A percentile compares a stretch with the other conserved stretches of the same genome.
Conservation (phyloP, 805 yeast species). For the Kodamaea fukazawae region DNA sequence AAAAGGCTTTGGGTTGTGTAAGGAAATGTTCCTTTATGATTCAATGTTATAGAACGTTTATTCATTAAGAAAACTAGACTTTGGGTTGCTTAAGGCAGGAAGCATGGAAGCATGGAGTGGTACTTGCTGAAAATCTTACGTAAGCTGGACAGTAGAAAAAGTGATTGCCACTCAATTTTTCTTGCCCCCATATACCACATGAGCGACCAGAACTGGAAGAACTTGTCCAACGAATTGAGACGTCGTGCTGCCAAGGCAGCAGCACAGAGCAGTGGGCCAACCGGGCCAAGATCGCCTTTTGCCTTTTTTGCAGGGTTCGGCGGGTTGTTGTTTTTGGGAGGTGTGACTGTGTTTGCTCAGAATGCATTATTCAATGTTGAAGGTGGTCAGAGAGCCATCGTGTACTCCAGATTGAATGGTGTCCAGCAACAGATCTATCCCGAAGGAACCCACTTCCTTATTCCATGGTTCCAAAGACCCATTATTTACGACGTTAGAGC, state of each 20-base stretch:
- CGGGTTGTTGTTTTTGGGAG: conserved; percentile 40
- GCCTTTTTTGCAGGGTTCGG: conserved; percentile 43
- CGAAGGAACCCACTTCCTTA: conserved; percentile 92
- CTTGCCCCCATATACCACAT: conserved; percentile 14
- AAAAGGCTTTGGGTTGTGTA: no score
- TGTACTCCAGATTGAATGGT: conserved; percentile 85
- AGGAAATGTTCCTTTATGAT: no score
- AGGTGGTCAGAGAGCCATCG: conserved; percentile 98
- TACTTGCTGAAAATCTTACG: no score
- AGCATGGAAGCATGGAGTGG: no score
- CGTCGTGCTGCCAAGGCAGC: conserved; percentile 33
- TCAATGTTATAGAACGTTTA: no score
- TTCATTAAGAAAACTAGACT: no score
- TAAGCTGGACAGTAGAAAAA: no score
- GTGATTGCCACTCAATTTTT: no score
- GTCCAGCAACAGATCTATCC: conserved; percentile 76
- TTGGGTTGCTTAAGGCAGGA: no score
- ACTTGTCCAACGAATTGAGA: conserved; percentile 40
- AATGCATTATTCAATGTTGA: conserved; percentile 65
- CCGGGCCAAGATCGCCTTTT: conserved; percentile 35
- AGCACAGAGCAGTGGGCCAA: conserved; percentile 21
- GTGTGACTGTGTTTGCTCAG: conserved; percentile 38
- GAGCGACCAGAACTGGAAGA: conserved; percentile 45
- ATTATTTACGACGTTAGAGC: conserved; percentile 93
- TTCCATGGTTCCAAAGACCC: conserved; percentile 95